Percentiles rank a stretch among this genome's conserved stretches.
phyloP scores from a whole-genome alignment of 768 basidiomycete species.

The Amanita pallidorosea region DNA sequence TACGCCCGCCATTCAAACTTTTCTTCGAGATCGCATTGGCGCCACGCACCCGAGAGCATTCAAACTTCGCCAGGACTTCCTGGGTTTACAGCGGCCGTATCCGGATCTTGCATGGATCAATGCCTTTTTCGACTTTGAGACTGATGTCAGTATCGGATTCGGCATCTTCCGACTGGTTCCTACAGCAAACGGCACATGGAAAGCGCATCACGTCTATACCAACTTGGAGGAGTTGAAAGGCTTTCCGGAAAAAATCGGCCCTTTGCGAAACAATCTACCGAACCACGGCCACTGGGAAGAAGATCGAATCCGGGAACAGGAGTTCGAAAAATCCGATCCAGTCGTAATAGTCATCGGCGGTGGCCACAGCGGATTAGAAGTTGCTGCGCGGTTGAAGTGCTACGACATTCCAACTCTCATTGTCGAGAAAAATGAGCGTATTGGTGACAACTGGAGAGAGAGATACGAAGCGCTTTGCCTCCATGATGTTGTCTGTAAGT shows the following conservation, averaged over 20 bases:
- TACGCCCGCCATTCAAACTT: constrained; percentile 31
- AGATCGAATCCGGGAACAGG: constrained; percentile 22
- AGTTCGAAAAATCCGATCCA: constrained; percentile 36
- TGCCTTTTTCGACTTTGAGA: constrained; percentile 34
- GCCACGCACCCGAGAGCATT: constrained; percentile 16
- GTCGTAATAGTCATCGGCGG: constrained; percentile 45
- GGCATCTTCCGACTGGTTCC: constrained; percentile 39
- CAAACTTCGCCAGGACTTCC: constrained; percentile 17
- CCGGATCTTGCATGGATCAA: constrained; percentile 38
- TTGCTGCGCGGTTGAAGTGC: constrained; percentile 49
- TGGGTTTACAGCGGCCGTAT: constrained; percentile 21
- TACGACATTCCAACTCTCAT: constrained; percentile 43
- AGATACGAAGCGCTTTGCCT: constrained; percentile 50
- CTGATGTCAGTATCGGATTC: constrained; percentile 26
- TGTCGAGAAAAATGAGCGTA: constrained; percentile 41
- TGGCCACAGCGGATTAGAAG: constrained; percentile 54
- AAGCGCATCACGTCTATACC: constrained; percentile 40
- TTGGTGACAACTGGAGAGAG: constrained; percentile 55
- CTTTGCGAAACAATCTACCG: constrained; percentile 23
- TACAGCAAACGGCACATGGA: constrained; percentile 28
- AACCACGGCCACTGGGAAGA: constrained; percentile 42
- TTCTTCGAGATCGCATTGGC: constrained; percentile 29
- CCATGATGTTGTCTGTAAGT: constrained; percentile 40
- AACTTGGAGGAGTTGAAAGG: constrained; percentile 36
- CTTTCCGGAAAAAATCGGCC: constrained; percentile 30